These are phyloP conservation scores for Beverwykella pulmonaria DNA, from an alignment of 495 filamentous ascomycete genomes.

Conservation along the genomic window DNA sequence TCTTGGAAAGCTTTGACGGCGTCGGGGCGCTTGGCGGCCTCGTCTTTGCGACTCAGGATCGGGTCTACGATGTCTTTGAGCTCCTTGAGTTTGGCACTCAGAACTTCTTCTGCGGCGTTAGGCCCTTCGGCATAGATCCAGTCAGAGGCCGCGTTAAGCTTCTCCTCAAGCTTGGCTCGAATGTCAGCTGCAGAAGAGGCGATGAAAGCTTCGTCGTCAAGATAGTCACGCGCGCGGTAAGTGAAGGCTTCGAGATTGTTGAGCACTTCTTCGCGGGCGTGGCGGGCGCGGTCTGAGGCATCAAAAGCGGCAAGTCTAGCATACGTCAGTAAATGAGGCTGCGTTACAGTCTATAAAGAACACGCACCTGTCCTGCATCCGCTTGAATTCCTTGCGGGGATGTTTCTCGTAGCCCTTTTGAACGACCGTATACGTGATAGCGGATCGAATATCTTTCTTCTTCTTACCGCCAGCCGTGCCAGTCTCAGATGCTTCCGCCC, in stretches of 20 bases:
- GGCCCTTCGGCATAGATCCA: slow-evolving; percentile 90
- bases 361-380: slow-evolving; percentile 61
- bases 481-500: slow-evolving; percentile 51
- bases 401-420: slow-evolving; percentile 62
- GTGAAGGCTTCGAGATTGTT: slow-evolving; percentile 95
- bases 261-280: slow-evolving; percentile 79
- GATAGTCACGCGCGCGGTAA: slow-evolving; percentile 81
- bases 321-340: slow-evolving; percentile 10
- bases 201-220: slow-evolving; percentile 74
- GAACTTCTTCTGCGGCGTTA: slow-evolving; percentile 68
- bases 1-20: slow-evolving; percentile 65
- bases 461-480: slow-evolving; percentile 46
- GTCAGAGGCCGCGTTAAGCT: slow-evolving; percentile 69
- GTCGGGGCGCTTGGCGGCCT: slow-evolving; percentile 66
- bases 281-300: slow-evolving; percentile 74
- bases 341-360: not conserved
- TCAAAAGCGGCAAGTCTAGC: slow-evolving; percentile 75
- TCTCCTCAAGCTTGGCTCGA: slow-evolving; percentile 62
- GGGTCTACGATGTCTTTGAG: slow-evolving; percentile 72
- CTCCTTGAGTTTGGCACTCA: slow-evolving; percentile 72
- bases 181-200: slow-evolving; percentile 66
- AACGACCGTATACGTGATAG: slow-evolving; percentile 64
- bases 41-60: slow-evolving; percentile 67
- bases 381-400: slow-evolving; percentile 60
- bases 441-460: slow-evolving; percentile 71